Base-by-base conservation (phyloP, 2,329 filamentous ascomycete genomes). In the Sordariomycetes sp. region DNA sequence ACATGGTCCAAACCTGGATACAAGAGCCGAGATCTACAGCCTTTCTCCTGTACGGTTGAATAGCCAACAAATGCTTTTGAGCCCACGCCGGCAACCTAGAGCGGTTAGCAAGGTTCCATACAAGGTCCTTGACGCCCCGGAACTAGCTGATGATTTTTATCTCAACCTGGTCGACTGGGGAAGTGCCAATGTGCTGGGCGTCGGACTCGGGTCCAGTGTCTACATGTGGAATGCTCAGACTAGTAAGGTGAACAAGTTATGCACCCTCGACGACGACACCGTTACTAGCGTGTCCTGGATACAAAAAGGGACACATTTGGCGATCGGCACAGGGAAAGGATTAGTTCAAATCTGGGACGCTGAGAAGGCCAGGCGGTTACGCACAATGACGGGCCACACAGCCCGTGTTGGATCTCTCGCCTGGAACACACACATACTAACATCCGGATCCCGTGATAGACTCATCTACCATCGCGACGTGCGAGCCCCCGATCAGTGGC, bases 261-360 rank as follows among this genome's bases (percentile, higher is more conserved):
- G 92, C 58, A 90, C 93, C 30, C 66, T 96, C 10, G 80, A 85
- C 43, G 88, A 94, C 48, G 92, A 98, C 53, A 88, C 81, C 0
- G 90, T 98, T 1, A 98, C 92, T 3, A 95, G 88, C 47, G 92
- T 98, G 9, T 93, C 83, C 37, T 98, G 92, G 92, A 98, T 98
- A 47, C 92, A 98, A 59, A 80, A 92, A 63, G 92, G 92, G 24
- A 94, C 90, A 0, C 92, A 98, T 58, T 75, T 98, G 36, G 86
- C 92, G 4, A 93, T 98, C 46, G 92, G 92, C 28, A 98, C 92
- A 3, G 83, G 85, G 30, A 94, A 94, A 61, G 92, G 92, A 6
- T 70, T 94, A 23, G 88, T 98, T 4, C 88, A 96, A 54, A 96
- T 98, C 30, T 98, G 90, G 86, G 92, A 98, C 59, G 92, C 90